Evolutionary conservation across 371 early-diverging fungal species (phyloP).

Genomic region (Rhizopus sp.): DNA sequence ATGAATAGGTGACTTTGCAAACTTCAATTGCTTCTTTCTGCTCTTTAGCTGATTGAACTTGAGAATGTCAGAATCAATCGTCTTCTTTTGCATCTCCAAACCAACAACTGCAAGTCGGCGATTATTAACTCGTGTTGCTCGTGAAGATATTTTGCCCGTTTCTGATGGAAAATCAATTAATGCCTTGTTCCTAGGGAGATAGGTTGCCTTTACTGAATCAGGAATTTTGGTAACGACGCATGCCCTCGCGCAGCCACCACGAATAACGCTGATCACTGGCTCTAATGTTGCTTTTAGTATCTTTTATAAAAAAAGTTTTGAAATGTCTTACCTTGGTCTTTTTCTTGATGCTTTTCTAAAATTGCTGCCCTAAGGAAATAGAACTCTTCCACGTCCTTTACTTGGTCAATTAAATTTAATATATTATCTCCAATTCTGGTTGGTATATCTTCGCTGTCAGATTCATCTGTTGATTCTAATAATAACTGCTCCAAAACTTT

Average conservation of each 20-base stretch:
- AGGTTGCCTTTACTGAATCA: conserved; percentile 65
- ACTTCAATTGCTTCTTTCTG: conserved; percentile 84
- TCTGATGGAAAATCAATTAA: conserved; percentile 38
- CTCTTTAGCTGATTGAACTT: conserved; percentile 90
- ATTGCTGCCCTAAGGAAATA: conserved; percentile 53
- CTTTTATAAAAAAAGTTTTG: background rate
- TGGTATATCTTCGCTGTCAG: conserved; percentile 18
- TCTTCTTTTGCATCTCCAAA: conserved; percentile 47
- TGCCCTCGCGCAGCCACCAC: conserved; percentile 82
- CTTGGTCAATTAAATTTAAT: conserved; percentile 47
- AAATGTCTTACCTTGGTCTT: conserved; percentile 15
- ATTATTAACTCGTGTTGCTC: conserved; percentile 65
- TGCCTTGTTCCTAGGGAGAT: conserved; percentile 57
- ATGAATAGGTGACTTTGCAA: conserved; percentile 92
- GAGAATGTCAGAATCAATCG: conserved; percentile 70
- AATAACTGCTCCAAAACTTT: conserved; percentile 22
- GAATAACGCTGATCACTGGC: conserved; percentile 8
- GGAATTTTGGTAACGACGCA: conserved; percentile 70
- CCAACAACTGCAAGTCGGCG: conserved; percentile 50
- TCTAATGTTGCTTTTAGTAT: background rate
- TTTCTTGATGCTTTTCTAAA: conserved; percentile 33
- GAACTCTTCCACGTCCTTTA: conserved; percentile 58
- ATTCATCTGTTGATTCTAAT: conserved; percentile 16
- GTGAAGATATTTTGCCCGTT: conserved; percentile 49
- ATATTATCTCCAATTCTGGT: conserved; percentile 13